A percentile compares a stretch with the other conserved stretches of the same genome.
These are phyloP conservation scores for Fragilariopsis cylindrus DNA, from an alignment of 108 stramenopile genomes.

Conservation along the genomic window DNA sequence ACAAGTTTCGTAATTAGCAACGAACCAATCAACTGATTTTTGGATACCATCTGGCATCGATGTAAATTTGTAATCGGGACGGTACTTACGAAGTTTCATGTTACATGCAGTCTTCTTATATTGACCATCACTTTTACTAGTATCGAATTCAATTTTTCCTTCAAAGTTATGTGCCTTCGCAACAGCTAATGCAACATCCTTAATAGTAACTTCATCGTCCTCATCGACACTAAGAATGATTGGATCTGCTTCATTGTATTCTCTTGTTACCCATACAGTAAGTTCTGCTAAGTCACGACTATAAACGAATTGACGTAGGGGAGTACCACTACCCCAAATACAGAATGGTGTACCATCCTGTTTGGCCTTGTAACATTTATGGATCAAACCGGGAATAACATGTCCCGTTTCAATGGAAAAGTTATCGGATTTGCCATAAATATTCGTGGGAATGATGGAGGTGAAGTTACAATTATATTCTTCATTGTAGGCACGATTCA, in stretches of 20 bases:
- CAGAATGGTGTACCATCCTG: conserved; percentile 83
- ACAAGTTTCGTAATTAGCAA: conserved; percentile 79
- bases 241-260: conserved; percentile 90
- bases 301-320: conserved; percentile 97
- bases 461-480: conserved; percentile 97
- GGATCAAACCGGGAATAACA: conserved; percentile 98
- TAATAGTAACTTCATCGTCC: conserved; percentile 93
- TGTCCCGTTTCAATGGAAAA: conserved; percentile 95
- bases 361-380: conserved; percentile 98
- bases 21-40: conserved; percentile 92
- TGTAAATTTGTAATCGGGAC: conserved; percentile 95
- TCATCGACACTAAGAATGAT: conserved; percentile 95
- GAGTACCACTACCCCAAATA: conserved; percentile 96
- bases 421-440: conserved; percentile 97
- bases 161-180: conserved; percentile 95
- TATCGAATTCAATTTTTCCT: conserved; percentile 89
- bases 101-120: conserved; percentile 99
- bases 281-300: conserved; percentile 92
- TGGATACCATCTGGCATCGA: conserved; percentile 90
- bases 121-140: conserved; percentile 95
- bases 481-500: conserved; percentile 96
- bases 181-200: conserved; percentile 90
- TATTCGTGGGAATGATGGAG: conserved; percentile 97
- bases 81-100: conserved; percentile 80
- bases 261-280: conserved; percentile 94